phyloP scores from a whole-genome alignment of 192 early-diverging fungal species.

The Borealophlyctis nickersoniae region DNA sequence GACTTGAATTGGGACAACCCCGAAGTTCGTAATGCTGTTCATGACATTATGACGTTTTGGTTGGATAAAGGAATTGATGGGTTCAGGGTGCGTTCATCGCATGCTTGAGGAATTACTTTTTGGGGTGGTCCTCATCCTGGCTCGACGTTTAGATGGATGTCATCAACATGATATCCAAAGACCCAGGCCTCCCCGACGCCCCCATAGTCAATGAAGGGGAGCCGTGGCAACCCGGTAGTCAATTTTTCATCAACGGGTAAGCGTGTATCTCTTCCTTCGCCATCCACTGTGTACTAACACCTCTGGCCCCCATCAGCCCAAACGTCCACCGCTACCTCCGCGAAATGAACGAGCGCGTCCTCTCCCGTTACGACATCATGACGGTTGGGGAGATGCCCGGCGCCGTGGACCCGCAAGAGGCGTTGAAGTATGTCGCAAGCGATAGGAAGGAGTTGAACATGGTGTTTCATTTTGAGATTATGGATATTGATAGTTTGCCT shows the following conservation, averaged over 20 bases:
- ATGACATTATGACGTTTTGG: slow-evolving; percentile 1
- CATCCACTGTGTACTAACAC: too few species aligned
- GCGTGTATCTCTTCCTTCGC: too few species aligned
- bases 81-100: background rate
- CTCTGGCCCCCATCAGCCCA: background rate
- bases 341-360: background rate
- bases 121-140: background rate
- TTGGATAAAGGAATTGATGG: background rate
- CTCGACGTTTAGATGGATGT: background rate
- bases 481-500: background rate
- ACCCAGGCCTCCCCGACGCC: background rate
- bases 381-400: background rate
- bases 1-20: background rate
- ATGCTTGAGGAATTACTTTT: background rate
- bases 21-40: background rate
- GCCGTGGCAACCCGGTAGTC: background rate
- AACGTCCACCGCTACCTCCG: slow-evolving; percentile 1
- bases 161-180: background rate
- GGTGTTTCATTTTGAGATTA: background rate
- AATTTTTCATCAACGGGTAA: background rate
- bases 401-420: background rate
- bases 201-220: background rate
- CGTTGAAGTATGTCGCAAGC: background rate
- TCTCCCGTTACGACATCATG: background rate
- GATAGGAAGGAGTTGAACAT: background rate